Conservation (phyloP, 148 eudicot species). For the Linanthus parryae region DNA sequence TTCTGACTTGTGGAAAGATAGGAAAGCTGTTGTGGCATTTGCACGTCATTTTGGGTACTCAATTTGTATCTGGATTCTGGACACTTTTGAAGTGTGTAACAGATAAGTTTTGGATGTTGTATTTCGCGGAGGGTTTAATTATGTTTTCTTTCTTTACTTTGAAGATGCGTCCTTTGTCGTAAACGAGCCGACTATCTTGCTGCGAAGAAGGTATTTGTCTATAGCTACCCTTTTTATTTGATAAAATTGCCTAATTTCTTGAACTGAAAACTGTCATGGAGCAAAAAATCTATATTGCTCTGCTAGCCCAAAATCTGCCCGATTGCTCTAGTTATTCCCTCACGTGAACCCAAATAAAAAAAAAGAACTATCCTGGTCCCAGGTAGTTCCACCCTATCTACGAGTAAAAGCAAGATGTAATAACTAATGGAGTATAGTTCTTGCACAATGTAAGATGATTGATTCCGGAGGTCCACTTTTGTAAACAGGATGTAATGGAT, state of each 20-base stretch:
- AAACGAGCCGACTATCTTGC: constrained; percentile 93
- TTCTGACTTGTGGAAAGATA: constrained; percentile 88
- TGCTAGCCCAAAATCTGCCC: too few relatives aligned
- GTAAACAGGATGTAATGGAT: constrained; percentile 74
- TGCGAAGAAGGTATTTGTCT: constrained; percentile 58
- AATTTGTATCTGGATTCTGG: too few relatives aligned
- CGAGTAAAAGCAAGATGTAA: neutral
- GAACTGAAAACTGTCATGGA: too few relatives aligned
- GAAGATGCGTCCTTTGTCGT: constrained; percentile 91
- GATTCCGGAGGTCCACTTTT: constrained; percentile 1
- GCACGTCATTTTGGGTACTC: constrained; percentile 96
- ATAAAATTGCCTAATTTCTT: too few relatives aligned
- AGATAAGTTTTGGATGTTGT: too few relatives aligned
- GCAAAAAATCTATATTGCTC: too few relatives aligned
- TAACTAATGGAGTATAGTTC: neutral
- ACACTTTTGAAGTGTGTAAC: too few relatives aligned
- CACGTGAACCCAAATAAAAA: too few relatives aligned
- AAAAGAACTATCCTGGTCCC: too few relatives aligned
- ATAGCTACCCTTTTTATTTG: neutral
- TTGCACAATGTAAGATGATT: neutral
- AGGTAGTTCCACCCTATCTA: too few relatives aligned
- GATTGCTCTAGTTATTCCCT: too few relatives aligned
- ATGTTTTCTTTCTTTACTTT: constrained; percentile 6
- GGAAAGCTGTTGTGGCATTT: constrained; percentile 90
- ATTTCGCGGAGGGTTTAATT: neutral